Percentiles rank a stretch among this genome's conserved stretches.
These are phyloP conservation scores for Metschnikowia sp. DNA, from an alignment of 805 yeast genomes.

Conservation along the genomic window DNA sequence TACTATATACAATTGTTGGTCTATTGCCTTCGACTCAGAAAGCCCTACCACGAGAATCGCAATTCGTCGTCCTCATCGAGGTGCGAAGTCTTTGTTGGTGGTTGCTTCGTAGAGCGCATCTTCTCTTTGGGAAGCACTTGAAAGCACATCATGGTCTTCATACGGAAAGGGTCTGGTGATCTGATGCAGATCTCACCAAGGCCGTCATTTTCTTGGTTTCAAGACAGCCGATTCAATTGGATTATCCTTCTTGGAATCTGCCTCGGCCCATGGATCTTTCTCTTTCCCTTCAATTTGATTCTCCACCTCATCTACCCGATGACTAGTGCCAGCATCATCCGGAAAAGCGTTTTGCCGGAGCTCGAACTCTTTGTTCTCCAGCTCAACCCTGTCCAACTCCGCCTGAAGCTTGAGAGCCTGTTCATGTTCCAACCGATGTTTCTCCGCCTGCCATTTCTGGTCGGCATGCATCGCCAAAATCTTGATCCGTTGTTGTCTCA, in stretches of 20 bases:
- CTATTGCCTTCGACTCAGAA: too few relatives aligned
- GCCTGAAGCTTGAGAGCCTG: constrained; percentile 27
- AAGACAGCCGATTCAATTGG: constrained; percentile 40
- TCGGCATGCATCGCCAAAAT: constrained; percentile 47
- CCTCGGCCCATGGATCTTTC: constrained; percentile 35
- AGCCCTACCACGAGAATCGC: too few relatives aligned
- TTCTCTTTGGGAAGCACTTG: too few relatives aligned
- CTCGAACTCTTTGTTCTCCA: constrained; percentile 12
- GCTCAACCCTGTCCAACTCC: constrained; percentile 27
- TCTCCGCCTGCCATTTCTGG: constrained; percentile 38
- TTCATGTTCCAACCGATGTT: constrained; percentile 30
- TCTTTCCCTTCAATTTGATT: not conserved
- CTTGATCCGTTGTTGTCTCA: constrained; percentile 52
- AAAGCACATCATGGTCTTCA: too few relatives aligned
- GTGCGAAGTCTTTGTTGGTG: too few relatives aligned
- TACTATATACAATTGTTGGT: too few relatives aligned
- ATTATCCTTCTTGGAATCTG: constrained; percentile 23
- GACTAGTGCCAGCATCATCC: not conserved
- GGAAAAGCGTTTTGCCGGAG: not conserved
- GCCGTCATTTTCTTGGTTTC: constrained; percentile 30
- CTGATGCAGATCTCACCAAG: too few relatives aligned
- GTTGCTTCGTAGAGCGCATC: too few relatives aligned
- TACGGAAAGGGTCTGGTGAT: too few relatives aligned
- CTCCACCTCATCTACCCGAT: not conserved
- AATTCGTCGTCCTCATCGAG: too few relatives aligned